phyloP scores from a whole-genome alignment of 2,329 filamentous ascomycete species.

The Ophiostoma sp. region DNA sequence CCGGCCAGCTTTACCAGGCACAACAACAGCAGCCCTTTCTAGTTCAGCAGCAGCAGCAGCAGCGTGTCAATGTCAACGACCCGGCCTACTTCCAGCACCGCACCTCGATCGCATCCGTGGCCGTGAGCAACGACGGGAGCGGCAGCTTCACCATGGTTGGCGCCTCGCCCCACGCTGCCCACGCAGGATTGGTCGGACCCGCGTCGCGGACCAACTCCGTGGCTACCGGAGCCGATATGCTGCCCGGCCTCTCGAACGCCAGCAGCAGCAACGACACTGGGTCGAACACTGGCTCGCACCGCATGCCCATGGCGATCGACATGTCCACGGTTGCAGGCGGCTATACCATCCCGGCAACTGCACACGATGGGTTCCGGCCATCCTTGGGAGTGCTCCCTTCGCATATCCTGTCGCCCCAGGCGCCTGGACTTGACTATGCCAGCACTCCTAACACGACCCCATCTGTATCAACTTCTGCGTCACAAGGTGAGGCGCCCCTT shows the following conservation, averaged over 20 bases:
- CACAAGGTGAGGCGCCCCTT: background rate
- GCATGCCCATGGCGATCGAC: background rate
- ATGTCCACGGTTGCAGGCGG: background rate
- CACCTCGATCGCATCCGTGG: background rate
- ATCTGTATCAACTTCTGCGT: slow-evolving; percentile 1
- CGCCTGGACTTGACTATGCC: background rate
- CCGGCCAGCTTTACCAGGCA: background rate
- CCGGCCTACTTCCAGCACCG: background rate
- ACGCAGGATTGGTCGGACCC: background rate
- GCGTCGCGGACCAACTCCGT: background rate
- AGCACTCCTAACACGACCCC: background rate
- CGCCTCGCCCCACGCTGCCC: background rate
- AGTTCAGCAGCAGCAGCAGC: background rate
- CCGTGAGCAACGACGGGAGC: background rate
- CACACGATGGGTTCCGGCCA: background rate
- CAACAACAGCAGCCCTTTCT: background rate
- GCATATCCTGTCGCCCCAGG: background rate
- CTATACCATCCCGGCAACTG: background rate
- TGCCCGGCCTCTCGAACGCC: background rate
- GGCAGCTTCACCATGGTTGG: background rate
- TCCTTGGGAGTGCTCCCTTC: background rate
- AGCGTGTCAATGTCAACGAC: background rate
- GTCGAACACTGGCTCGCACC: background rate
- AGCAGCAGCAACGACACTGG: slow-evolving; percentile 1
- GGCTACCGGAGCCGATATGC: background rate